These are phyloP conservation scores for Mycena vulgaris DNA, from an alignment of 768 basidiomycete genomes.

Conservation along the genomic window DNA sequence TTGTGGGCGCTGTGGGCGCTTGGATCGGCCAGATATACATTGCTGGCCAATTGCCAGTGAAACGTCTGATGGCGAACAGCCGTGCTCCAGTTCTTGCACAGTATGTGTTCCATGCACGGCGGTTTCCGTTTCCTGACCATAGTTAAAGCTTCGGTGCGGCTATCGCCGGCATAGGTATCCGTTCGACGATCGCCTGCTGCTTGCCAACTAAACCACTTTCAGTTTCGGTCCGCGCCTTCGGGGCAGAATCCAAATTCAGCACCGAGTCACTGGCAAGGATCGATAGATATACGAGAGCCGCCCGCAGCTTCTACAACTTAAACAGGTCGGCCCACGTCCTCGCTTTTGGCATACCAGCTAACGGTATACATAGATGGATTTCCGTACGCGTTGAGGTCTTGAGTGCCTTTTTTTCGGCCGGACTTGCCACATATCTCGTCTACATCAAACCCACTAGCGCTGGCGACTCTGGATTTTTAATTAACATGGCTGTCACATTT, in stretches of 20 bases:
- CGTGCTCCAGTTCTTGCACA: constrained; percentile 46
- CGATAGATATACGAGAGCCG: constrained; percentile 54
- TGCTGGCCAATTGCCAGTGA: constrained; percentile 45
- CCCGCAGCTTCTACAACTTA: constrained; percentile 27
- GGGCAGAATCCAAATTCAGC: constrained; percentile 58
- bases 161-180: constrained; percentile 56
- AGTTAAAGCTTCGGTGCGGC: constrained; percentile 57
- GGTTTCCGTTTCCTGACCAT: constrained; percentile 22
- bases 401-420: constrained; percentile 46
- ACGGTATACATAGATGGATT: constrained; percentile 69
- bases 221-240: constrained; percentile 63
- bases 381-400: constrained; percentile 47
- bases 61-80: constrained; percentile 44
- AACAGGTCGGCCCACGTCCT: constrained; percentile 49
- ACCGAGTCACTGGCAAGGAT: constrained; percentile 54
- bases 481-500: constrained; percentile 64
- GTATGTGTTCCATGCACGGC: constrained; percentile 49
- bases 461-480: constrained; percentile 64
- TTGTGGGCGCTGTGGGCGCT: constrained; percentile 39
- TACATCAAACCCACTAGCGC: constrained; percentile 60
- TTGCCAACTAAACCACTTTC: background rate
- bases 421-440: constrained; percentile 69
- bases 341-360: constrained; percentile 45
- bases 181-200: background rate
- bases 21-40: constrained; percentile 47